Conservation (phyloP, 108 stramenopile genomes). For the Asterionellopsis glacialis region DNA sequence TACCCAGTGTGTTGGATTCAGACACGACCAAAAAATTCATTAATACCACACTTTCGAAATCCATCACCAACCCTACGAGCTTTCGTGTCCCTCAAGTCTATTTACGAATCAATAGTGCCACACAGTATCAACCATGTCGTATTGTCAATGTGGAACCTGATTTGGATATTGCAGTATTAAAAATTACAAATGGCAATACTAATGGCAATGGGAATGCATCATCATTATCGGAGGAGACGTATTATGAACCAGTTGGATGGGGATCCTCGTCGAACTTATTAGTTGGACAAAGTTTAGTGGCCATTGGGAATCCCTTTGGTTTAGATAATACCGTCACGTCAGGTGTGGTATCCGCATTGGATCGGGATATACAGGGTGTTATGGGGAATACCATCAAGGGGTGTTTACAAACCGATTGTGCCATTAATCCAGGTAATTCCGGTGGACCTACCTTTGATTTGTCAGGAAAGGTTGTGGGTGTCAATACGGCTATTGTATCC, state of each 20-base stretch:
- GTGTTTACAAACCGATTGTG: constrained; percentile 88
- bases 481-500: constrained; percentile 87
- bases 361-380: constrained; percentile 71
- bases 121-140: constrained; percentile 36
- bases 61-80: neutral
- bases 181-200: constrained; percentile 11
- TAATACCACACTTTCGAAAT: neutral
- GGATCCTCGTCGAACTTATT: constrained; percentile 62
- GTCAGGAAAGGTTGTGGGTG: constrained; percentile 80
- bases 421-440: constrained; percentile 93
- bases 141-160: constrained; percentile 83
- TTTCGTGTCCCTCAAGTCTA: constrained; percentile 22
- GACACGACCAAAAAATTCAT: no score
- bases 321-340: constrained; percentile 70
- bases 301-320: constrained; percentile 80
- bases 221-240: neutral
- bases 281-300: constrained; percentile 84
- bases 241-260: constrained; percentile 14
- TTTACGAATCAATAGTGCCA: constrained; percentile 30
- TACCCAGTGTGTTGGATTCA: neutral
- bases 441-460: constrained; percentile 88
- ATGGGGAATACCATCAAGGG: constrained; percentile 70
- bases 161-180: constrained; percentile 85
- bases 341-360: constrained; percentile 75
- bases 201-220: constrained; percentile 7